Percentiles rank a stretch among this genome's conserved stretches.
phyloP scores from a whole-genome alignment of 371 early-diverging fungal species.

The Dinochytrium kinnereticum region DNA sequence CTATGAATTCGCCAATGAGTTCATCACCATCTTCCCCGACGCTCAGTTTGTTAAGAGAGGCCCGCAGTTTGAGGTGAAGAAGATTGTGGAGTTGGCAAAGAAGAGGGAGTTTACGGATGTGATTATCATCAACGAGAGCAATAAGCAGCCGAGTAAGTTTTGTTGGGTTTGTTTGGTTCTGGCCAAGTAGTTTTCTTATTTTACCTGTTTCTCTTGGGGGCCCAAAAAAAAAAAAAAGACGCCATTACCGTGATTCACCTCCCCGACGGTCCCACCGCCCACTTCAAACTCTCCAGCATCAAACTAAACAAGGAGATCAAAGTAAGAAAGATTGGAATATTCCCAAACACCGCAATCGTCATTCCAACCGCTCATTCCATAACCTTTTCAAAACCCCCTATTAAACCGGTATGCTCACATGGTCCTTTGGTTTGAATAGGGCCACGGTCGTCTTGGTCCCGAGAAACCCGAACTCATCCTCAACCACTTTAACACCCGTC shows the following conservation, averaged over 20 bases:
- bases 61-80: constrained; percentile 82
- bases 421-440: constrained; percentile 44
- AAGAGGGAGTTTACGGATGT: constrained; percentile 92
- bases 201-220: constrained; percentile 4
- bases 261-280: constrained; percentile 96
- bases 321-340: constrained; percentile 42
- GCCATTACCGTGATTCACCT: constrained; percentile 92
- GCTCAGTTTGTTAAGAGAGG: constrained; percentile 89
- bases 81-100: constrained; percentile 87
- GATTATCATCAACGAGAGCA: constrained; percentile 91
- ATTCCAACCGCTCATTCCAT: background rate
- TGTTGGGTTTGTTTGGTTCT: constrained; percentile 4
- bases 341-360: too few species aligned
- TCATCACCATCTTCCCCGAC: constrained; percentile 89
- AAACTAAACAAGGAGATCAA: constrained; percentile 77
- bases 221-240: constrained; percentile 67
- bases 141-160: constrained; percentile 81
- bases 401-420: constrained; percentile 7
- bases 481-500: constrained; percentile 96
- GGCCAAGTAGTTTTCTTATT: background rate
- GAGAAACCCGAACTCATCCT: constrained; percentile 97
- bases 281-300: constrained; percentile 89
- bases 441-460: constrained; percentile 81
- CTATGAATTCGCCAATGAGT: constrained; percentile 88
- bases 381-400: constrained; percentile 10